Evolutionary conservation across 352 stramenopile genomes (phyloP), one percentile per base, ranked within the genome.

Genomic region (Globisporangium rhizosaccharum): DNA sequence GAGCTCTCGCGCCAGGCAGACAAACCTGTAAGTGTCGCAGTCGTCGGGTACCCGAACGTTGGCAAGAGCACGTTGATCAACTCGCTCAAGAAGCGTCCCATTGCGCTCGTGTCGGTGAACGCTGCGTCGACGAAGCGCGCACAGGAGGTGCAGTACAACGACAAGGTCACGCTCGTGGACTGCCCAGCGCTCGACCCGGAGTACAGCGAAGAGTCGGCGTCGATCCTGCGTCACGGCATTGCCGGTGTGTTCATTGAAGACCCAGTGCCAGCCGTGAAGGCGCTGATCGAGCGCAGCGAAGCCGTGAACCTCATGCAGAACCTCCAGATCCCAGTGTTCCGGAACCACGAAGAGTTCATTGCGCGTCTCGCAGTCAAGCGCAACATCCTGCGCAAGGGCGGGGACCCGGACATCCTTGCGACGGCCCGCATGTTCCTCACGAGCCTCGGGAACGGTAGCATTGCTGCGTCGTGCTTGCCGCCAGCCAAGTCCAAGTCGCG

Each of bases 41-140:
- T 99, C n/a, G 81, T 99, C n/a, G 97, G 97, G 7, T 99, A 99
- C 82, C 96, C 97, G 28, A 99, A 99, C 61, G 84, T 93, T 26
- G 84, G 84, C 63, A 98, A 99, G 75, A 96, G 76, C 56, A 98
- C 90, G 26, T 77, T 98, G 5, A 94, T 99, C 66, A 98, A 97
- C 72, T 97, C 88, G 54, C 87, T 99, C 44, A 97, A 97, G 73
- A 84, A 92, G 50, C 79, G 65, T 14, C 51, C 73, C 51, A 57
- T 93, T 39, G 61, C 71, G 17, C 56, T 66, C 15, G 79, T 89
- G 25, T 80, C 80, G 3, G 65, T 62, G 52, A 75, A 70, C n/a
- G 70, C 84, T 11, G 68, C 65, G 66, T 87, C 78, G 8, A 90
- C 84, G 30, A 97, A 98, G 72, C 70, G 76, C 23, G 65, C 68